Evolutionary conservation across 495 filamentous ascomycete genomes (phyloP).

Genomic region (Xylaria nigripes): DNA sequence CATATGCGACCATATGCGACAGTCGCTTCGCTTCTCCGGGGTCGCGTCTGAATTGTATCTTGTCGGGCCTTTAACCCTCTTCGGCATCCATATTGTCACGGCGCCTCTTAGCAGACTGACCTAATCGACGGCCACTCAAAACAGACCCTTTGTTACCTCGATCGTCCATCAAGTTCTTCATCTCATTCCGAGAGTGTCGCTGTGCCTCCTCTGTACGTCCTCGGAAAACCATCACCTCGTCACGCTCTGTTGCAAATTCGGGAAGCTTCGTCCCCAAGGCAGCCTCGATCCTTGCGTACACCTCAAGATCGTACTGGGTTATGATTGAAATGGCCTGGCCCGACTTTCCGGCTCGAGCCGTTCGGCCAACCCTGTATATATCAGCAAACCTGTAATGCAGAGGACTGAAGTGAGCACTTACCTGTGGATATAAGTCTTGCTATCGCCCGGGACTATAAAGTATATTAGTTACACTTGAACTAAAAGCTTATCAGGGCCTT

Average conservation of each 20-base stretch:
- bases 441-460: conserved; percentile 24
- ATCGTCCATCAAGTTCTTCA: conserved; percentile 78
- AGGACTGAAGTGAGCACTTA: background rate
- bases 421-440: conserved; percentile 86
- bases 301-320: conserved; percentile 87
- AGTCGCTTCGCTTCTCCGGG: background rate
- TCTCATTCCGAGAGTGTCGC: conserved; percentile 66
- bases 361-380: conserved; percentile 64
- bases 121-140: conserved; percentile 44
- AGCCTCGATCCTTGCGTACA: conserved; percentile 75
- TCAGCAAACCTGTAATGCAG: background rate
- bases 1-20: background rate
- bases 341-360: conserved; percentile 79
- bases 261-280: conserved; percentile 68
- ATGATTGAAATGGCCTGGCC: conserved; percentile 76
- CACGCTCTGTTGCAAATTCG: conserved; percentile 61
- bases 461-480: background rate
- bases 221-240: conserved; percentile 81
- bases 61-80: conserved; percentile 44
- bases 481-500: background rate
- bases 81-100: conserved; percentile 81
- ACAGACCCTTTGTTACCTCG: conserved; percentile 56
- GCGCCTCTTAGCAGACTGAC: conserved; percentile 42
- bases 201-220: conserved; percentile 78
- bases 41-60: background rate